Evolutionary conservation across 257 asterid genomes (phyloP).

Genomic region (Solanum neorickii): DNA sequence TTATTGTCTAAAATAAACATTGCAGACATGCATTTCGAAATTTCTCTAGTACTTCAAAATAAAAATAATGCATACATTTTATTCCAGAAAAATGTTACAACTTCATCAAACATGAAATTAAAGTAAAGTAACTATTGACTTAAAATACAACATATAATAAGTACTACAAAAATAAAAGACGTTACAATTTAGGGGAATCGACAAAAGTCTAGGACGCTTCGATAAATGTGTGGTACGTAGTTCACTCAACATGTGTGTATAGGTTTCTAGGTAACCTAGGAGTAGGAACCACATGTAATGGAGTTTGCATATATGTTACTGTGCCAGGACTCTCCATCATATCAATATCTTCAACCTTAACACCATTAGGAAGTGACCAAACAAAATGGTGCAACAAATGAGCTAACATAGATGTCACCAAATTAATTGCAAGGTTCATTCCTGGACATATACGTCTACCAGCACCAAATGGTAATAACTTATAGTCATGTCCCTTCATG

Average conservation of each 20-base stretch:
- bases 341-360: conserved; percentile 52
- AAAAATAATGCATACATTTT: not conserved
- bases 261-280: conserved; percentile 50
- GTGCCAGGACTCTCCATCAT: conserved; percentile 80
- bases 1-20: not conserved
- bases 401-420: conserved; percentile 61
- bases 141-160: not conserved
- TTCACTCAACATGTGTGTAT: conserved; percentile 31
- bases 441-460: conserved; percentile 81
- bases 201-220: no score
- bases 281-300: conserved; percentile 44
- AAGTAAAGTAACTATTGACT: not conserved
- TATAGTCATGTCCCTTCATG: conserved; percentile 68
- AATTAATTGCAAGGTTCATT: conserved; percentile 53
- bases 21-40: not conserved
- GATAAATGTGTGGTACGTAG: no score
- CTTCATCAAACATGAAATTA: not conserved
- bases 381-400: conserved; percentile 61
- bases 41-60: not conserved
- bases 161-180: not conserved
- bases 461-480: conserved; percentile 72
- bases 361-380: conserved; percentile 43
- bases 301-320: conserved; percentile 67
- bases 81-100: not conserved
- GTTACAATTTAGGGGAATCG: no score